Evolutionary conservation across 2,329 filamentous ascomycete genomes (phyloP).

Genomic region (Xylariaceae sp.): DNA sequence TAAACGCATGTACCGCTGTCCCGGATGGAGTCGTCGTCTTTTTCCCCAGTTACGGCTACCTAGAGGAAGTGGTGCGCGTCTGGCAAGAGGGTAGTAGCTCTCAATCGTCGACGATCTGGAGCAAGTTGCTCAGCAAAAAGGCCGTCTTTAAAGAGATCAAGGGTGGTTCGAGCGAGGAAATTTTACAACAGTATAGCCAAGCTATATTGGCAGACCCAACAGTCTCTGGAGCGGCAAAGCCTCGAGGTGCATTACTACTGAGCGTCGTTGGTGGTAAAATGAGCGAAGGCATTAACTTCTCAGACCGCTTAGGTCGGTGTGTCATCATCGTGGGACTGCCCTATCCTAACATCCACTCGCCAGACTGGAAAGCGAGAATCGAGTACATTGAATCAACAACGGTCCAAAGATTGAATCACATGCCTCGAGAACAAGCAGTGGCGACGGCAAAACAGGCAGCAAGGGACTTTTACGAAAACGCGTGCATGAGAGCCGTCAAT

Average conservation of each 20-base stretch:
- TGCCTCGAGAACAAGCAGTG: conserved; percentile 32
- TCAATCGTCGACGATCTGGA: conserved; percentile 51
- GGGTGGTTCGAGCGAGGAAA: conserved; percentile 60
- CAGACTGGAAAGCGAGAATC: conserved; percentile 91
- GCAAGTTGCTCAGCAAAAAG: conserved; percentile 58
- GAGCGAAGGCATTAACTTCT: conserved; percentile 98
- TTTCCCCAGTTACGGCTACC: conserved; percentile 91
- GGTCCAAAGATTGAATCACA: conserved; percentile 35
- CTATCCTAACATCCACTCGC: conserved; percentile 84
- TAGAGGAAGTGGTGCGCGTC: conserved; percentile 66
- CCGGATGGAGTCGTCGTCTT: conserved; percentile 92
- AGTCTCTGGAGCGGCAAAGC: conserved; percentile 20
- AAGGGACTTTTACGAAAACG: conserved; percentile 86
- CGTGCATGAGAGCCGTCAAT: conserved; percentile 95
- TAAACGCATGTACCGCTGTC: conserved; percentile 69
- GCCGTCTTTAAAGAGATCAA: conserved; percentile 59
- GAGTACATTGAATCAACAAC: conserved; percentile 74
- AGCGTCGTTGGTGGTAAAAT: conserved; percentile 93
- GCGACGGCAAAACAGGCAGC: conserved; percentile 54
- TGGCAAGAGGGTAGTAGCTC: conserved; percentile 52
- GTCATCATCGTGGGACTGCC: conserved; percentile 91
- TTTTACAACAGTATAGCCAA: conserved; percentile 69
- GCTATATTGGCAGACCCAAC: conserved; percentile 54
- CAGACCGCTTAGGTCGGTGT: conserved; percentile 81
- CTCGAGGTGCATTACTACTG: conserved; percentile 72